Conservation (phyloP, 345 rosid genomes). For the Ricinus communis region DNA sequence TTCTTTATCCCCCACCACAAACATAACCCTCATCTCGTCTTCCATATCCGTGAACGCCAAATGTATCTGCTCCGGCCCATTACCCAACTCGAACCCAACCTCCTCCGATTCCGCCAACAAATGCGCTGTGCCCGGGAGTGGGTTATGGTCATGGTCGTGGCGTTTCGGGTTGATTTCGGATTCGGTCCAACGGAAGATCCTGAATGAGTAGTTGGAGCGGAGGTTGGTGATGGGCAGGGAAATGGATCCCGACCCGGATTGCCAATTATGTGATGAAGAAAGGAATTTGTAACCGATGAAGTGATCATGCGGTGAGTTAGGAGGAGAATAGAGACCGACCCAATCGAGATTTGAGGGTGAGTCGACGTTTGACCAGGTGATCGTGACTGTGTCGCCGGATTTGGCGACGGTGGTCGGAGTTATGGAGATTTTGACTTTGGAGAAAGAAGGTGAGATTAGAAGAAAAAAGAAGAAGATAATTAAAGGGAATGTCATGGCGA, state of each 20-base stretch:
- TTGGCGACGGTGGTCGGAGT: constrained; percentile 49
- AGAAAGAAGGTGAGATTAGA: constrained; percentile 23
- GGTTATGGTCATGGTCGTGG: constrained; percentile 77
- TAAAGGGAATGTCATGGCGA: not conserved
- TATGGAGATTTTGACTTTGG: constrained; percentile 40
- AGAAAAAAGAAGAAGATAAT: constrained; percentile 15
- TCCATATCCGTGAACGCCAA: constrained; percentile 54
- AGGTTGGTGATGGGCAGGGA: constrained; percentile 67
- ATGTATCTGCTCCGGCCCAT: constrained; percentile 80
- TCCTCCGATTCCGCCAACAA: constrained; percentile 48
- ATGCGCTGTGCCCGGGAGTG: constrained; percentile 68
- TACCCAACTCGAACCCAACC: constrained; percentile 39
- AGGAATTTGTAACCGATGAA: constrained; percentile 86
- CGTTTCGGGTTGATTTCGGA: constrained; percentile 58
- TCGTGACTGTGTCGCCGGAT: constrained; percentile 57
- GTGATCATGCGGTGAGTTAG: constrained; percentile 60
- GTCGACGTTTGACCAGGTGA: constrained; percentile 68
- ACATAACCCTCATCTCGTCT: constrained; percentile 89
- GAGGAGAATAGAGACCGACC: constrained; percentile 88
- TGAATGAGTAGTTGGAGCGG: constrained; percentile 79
- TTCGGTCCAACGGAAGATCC: constrained; percentile 84
- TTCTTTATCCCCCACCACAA: constrained; percentile 60
- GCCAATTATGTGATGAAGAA: constrained; percentile 51
- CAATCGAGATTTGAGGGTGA: constrained; percentile 83
- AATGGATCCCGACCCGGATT: constrained; percentile 72